Evolutionary conservation across 1,139 yeast species (phyloP).

Genomic region (Meyerozyma sp.): DNA sequence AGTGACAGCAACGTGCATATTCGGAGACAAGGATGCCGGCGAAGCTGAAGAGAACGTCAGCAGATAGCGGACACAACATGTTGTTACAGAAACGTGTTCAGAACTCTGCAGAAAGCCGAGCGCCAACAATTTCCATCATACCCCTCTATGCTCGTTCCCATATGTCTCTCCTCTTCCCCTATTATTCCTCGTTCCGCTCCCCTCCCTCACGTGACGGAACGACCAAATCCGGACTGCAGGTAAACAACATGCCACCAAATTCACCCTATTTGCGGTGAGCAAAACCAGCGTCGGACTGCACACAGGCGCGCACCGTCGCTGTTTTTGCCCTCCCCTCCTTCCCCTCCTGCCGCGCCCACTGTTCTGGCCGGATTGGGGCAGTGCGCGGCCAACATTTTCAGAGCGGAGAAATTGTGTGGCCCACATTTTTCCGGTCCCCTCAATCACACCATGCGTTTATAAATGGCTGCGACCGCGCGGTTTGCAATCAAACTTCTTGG

Average conservation of each 20-base stretch:
- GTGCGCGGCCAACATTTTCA: conserved; percentile 1
- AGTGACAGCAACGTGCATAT: not conserved
- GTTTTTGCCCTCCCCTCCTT: not conserved
- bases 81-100: no score
- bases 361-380: not conserved
- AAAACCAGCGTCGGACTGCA: not conserved
- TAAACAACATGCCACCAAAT: not conserved
- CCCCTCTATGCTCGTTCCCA: not conserved
- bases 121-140: not conserved
- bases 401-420: conserved; percentile 1
- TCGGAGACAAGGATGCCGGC: not conserved
- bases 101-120: not conserved
- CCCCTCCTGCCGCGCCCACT: not conserved
- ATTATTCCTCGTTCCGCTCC: not conserved
- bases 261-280: not conserved
- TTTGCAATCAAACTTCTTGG: no score
- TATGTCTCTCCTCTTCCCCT: not conserved
- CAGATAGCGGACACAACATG: no score
- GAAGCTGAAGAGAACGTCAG: not conserved
- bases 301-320: not conserved
- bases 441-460: not conserved
- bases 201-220: not conserved
- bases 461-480: not conserved
- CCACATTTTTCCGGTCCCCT: conserved; percentile 2
- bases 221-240: not conserved